Base-by-base conservation (phyloP, 1,284 basidiomycete genomes). In the Fomitopsis schrenkii region DNA sequence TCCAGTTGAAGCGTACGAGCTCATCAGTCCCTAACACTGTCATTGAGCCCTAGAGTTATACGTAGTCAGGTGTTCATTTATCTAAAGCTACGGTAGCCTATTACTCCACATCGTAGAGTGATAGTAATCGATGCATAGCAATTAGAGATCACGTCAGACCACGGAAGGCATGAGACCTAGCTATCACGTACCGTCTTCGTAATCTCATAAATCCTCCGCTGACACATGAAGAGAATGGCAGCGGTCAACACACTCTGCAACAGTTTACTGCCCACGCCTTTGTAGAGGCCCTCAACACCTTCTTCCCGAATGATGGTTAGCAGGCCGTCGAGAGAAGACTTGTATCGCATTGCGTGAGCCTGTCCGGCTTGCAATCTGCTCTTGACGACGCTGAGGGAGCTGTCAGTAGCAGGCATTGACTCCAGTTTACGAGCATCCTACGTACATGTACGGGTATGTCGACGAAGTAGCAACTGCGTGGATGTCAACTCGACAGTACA, bases 201-300 rank as follows among this genome's bases (percentile, higher is more conserved):
- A 19, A 86, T 64, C 66, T 91, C 87, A 63, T 87, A 92, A 55
- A 92, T 84, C 64, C 93, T 81, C 67, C 87, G 82, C 74, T 96
- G 94, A 9, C 89, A 85, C 17, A 88, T 91, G 69, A 97, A 97
- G 65, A 97, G 80, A 68, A 97, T 93, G 12, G 93, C 93, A 15
- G 94, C 94, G 5, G 93, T 95, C 50, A 96, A 80, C 2, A 97
- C 93, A 61, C 92, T 94, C 76, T 97, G 95, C 6, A 90, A 67
- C 12, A 98, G 85, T 76, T 97, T 97, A 71, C 87, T 92, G 26
- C 84, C 81, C 42, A 95, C 83, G 5, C 95, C 95, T 68, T 86
- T 91, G 79, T 96, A 97, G 14, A 97, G 75, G 1, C 95, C 94
- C 66, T 77, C 78, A 30, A 94, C 63, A 0, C 95, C 93, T 72